These are phyloP conservation scores for Ascosphaera apis DNA, from an alignment of 2,329 filamentous ascomycete genomes.

Conservation along the genomic window DNA sequence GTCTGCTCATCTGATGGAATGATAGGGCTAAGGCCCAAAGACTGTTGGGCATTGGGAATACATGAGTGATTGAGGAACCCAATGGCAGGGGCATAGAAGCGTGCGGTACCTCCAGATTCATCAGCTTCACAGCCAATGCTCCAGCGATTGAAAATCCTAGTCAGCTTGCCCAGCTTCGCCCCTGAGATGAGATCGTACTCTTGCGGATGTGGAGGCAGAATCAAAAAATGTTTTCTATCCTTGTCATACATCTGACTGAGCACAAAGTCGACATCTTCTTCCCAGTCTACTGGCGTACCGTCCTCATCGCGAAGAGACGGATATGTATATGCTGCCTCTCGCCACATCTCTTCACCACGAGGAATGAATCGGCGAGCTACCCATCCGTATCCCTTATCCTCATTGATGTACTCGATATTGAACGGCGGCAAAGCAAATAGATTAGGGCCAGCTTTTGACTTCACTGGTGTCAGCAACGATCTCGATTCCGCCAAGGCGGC, in stretches of 20 bases:
- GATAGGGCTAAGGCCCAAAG: slow-evolving; percentile 1
- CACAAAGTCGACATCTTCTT: background rate
- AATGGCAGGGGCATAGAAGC: slow-evolving; percentile 1
- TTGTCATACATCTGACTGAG: background rate
- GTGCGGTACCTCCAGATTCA: slow-evolving; percentile 3
- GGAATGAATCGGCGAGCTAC: background rate
- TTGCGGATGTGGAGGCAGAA: background rate
- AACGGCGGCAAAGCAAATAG: background rate
- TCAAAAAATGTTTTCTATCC: background rate
- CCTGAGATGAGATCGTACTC: background rate
- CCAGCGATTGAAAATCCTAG: slow-evolving; percentile 1
- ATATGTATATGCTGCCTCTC: background rate
- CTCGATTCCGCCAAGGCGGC: background rate
- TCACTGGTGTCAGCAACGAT: background rate
- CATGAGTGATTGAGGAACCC: slow-evolving; percentile 10
- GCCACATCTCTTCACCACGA: background rate
- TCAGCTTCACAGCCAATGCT: background rate
- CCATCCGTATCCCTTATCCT: background rate
- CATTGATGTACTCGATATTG: background rate
- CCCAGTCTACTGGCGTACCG: background rate
- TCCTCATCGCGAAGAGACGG: background rate
- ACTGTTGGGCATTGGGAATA: slow-evolving; percentile 8
- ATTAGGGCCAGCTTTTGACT: background rate
- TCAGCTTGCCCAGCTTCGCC: slow-evolving; percentile 1
- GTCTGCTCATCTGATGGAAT: background rate